A percentile compares a stretch with the other conserved stretches of the same genome.
phyloP scores from a whole-genome alignment of 208 protist genomes.

The Trypanosoma congolense region DNA sequence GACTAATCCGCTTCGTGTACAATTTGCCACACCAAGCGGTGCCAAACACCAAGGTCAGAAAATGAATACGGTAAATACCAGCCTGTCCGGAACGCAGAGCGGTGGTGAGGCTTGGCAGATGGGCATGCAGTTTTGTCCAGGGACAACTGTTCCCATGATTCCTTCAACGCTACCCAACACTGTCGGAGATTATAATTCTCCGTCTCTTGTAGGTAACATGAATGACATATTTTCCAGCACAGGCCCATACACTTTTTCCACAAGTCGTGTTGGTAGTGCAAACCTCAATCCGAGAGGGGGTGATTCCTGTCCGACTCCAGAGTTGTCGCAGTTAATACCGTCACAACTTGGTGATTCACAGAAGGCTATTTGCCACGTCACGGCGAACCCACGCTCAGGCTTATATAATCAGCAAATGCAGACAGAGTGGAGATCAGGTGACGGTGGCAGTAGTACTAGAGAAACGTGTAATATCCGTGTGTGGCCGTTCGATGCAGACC shows the following conservation, averaged over 20 bases:
- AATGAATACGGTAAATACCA: constrained; percentile 3
- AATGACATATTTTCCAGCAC: neutral
- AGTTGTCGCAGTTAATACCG: constrained; percentile 1
- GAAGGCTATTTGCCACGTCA: constrained; percentile 1
- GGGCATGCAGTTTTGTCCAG: constrained; percentile 17
- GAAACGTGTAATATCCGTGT: too few relatives aligned
- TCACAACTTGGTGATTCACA: constrained; percentile 11
- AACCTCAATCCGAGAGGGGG: constrained; percentile 3
- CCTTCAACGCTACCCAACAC: constrained; percentile 10
- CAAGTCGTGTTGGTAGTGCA: constrained; percentile 13
- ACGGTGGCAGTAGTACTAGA: too few relatives aligned
- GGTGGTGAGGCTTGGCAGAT: neutral
- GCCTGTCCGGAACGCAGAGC: constrained; percentile 2
- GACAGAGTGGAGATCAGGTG: too few relatives aligned
- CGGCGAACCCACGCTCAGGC: too few relatives aligned
- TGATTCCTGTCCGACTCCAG: constrained; percentile 6
- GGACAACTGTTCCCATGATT: constrained; percentile 9
- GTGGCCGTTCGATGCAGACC: too few relatives aligned
- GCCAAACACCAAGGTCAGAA: constrained; percentile 21
- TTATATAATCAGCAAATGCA: too few relatives aligned
- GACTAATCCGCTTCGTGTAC: constrained; percentile 77
- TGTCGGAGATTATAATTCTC: constrained; percentile 6
- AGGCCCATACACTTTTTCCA: constrained; percentile 17
- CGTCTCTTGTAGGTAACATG: constrained; percentile 1
- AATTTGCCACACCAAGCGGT: constrained; percentile 51